Percentiles rank a stretch among this genome's conserved stretches.
Conservation (phyloP, 116 monocot species). For the Posidonia oceanica region DNA sequence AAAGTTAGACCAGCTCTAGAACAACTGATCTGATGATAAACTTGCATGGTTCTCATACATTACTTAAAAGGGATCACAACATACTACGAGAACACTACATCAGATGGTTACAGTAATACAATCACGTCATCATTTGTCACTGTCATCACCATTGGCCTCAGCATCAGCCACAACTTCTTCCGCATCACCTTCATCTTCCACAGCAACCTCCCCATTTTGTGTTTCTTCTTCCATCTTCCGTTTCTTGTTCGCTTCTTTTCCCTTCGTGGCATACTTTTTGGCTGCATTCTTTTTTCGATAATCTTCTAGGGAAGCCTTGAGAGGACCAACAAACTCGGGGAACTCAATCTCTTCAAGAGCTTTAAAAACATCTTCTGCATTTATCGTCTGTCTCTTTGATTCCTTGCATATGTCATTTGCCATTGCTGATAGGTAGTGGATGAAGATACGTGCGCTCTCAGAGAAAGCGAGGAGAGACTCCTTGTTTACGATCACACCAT, state of each 20-base stretch:
- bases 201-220: background rate
- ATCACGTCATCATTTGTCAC: background rate
- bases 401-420: conserved; percentile 96
- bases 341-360: conserved; percentile 95
- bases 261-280: conserved; percentile 6
- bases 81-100: background rate
- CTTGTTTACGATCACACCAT: conserved; percentile 52
- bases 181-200: background rate
- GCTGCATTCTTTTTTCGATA: conserved; percentile 8
- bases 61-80: too few species aligned
- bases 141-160: background rate
- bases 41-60: background rate
- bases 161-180: background rate
- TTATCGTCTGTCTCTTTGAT: conserved; percentile 91
- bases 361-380: conserved; percentile 85
- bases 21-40: background rate
- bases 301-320: conserved; percentile 45
- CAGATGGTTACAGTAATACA: background rate
- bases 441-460: conserved; percentile 91
- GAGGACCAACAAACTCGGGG: conserved; percentile 76
- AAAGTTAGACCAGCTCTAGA: too few species aligned
- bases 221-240: conserved; percentile 5
- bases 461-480: conserved; percentile 81
- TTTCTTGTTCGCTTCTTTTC: conserved; percentile 12
- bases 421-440: conserved; percentile 95